A percentile compares a stretch with the other conserved stretches of the same genome.
phyloP scores from a whole-genome alignment of 257 asterid genomes.

The Solanum tarijense region DNA sequence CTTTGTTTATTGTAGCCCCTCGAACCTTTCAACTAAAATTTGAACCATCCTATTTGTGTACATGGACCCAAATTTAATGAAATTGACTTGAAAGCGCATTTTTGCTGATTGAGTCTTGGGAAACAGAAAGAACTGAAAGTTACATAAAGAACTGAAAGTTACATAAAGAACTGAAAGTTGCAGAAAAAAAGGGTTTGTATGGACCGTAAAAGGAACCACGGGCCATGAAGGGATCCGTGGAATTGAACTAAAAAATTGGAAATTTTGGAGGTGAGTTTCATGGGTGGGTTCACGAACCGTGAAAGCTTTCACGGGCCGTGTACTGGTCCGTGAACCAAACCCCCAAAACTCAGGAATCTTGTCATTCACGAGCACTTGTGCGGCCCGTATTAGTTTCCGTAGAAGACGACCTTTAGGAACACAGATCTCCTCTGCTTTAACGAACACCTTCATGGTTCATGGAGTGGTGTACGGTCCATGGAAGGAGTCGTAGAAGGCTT shows the following conservation, averaged over 20 bases:
- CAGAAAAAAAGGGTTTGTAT: no score
- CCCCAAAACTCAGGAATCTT: not conserved
- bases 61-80: not conserved
- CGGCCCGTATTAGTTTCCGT: not conserved
- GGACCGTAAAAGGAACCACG: no score
- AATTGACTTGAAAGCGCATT: not conserved
- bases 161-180: no score
- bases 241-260: no score
- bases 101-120: not conserved
- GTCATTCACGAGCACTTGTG: not conserved
- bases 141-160: no score
- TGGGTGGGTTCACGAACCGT: not conserved
- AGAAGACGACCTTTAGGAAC: not conserved
- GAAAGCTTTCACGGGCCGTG: not conserved
- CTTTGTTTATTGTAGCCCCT: not conserved
- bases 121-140: no score
- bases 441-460: not conserved
- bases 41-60: not conserved
- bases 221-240: no score
- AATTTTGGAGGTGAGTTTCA: no score
- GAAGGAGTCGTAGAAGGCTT: not conserved
- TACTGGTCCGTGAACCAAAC: not conserved
- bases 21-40: not conserved
- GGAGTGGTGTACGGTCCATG: not conserved
- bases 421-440: not conserved